Evolutionary conservation across 2,329 filamentous ascomycete genomes (phyloP).

Genomic region (Fusarium sp.): DNA sequence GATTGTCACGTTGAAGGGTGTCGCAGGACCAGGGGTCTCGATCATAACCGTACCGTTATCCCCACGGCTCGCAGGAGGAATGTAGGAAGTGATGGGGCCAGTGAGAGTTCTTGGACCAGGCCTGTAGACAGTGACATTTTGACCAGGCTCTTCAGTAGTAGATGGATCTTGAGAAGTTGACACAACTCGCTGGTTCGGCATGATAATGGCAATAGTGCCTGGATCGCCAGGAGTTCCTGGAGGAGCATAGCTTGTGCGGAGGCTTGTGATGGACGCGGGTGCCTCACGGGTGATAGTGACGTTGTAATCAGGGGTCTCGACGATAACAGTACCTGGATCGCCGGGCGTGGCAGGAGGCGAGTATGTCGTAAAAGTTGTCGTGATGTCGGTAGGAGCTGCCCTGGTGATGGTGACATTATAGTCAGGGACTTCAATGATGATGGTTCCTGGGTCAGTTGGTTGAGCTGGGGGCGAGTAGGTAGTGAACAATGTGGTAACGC

Average conservation of each 20-base stretch:
- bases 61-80: constrained; percentile 12
- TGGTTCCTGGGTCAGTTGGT: constrained; percentile 26
- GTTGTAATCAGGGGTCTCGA: constrained; percentile 28
- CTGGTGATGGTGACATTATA: constrained; percentile 35
- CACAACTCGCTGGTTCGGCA: constrained; percentile 14
- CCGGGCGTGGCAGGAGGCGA: constrained; percentile 25
- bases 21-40: constrained; percentile 23
- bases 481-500: constrained; percentile 25
- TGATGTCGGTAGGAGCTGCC: constrained; percentile 23
- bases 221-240: constrained; percentile 24
- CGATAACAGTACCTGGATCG: constrained; percentile 26
- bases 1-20: constrained; percentile 19
- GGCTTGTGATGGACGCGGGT: too few species aligned
- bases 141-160: background rate
- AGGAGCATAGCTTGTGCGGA: background rate
- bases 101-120: constrained; percentile 29
- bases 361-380: constrained; percentile 30
- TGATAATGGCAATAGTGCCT: constrained; percentile 27
- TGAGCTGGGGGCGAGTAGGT: constrained; percentile 27
- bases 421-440: constrained; percentile 31
- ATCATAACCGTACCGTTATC: constrained; percentile 29
- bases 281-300: constrained; percentile 21
- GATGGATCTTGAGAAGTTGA: background rate
- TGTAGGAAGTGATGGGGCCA: constrained; percentile 27
- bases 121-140: constrained; percentile 25